These are phyloP conservation scores for Gossypium thurberi DNA, from an alignment of 345 rosid species.

Conservation along the genomic window DNA sequence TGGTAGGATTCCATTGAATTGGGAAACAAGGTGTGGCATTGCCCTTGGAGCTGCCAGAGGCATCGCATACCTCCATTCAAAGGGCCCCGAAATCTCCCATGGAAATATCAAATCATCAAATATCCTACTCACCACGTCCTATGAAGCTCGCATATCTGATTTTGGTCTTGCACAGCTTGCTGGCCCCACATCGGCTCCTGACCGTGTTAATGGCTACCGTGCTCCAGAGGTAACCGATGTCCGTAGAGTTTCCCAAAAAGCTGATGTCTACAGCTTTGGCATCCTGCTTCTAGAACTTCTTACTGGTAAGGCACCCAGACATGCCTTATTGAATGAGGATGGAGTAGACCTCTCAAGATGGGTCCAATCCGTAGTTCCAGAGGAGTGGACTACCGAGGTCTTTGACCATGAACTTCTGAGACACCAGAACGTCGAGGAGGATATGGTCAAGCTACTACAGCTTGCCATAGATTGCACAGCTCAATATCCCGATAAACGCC, in stretches of 20 bases:
- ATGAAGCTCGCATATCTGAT: not conserved
- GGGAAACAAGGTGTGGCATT: conserved; percentile 68
- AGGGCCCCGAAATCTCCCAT: not conserved
- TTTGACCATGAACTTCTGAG: conserved; percentile 74
- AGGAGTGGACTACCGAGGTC: conserved; percentile 61
- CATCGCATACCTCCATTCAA: not conserved
- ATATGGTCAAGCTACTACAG: conserved; percentile 32
- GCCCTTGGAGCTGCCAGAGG: conserved; percentile 64
- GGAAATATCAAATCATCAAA: not conserved
- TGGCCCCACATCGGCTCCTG: not conserved
- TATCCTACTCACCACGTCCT: not conserved
- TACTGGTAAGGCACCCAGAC: not conserved
- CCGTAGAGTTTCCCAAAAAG: not conserved
- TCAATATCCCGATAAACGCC: conserved; percentile 71
- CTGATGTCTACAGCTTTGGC: conserved; percentile 3
- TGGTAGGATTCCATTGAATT: conserved; percentile 77
- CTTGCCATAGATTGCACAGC: conserved; percentile 69
- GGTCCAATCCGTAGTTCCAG: conserved; percentile 47
- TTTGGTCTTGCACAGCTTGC: not conserved
- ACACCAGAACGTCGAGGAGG: conserved; percentile 64
- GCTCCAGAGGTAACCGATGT: not conserved
- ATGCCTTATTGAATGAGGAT: not conserved
- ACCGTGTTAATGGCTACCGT: not conserved
- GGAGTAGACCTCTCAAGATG: not conserved
- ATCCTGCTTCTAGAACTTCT: not conserved